These are phyloP conservation scores for Emergomyces africanus DNA, from an alignment of 2,329 filamentous ascomycete genomes.

Conservation along the genomic window DNA sequence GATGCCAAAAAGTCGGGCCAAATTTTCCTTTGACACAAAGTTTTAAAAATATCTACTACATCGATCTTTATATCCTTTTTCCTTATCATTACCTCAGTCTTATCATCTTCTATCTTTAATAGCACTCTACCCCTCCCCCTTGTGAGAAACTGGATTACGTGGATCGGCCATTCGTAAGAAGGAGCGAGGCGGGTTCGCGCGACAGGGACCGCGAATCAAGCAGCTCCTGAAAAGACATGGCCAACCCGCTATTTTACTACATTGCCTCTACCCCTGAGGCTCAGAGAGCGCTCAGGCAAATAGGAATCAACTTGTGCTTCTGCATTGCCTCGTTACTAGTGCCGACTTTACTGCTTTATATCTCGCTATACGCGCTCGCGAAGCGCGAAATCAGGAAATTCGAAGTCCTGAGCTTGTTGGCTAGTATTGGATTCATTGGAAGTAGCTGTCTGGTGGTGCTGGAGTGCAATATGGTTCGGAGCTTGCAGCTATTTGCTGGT, in stretches of 20 bases:
- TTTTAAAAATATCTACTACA: not conserved
- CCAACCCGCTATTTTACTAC: not conserved
- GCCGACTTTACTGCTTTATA: constrained; percentile 11
- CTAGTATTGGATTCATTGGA: constrained; percentile 5
- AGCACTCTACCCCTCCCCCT: not conserved
- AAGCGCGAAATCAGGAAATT: constrained; percentile 7
- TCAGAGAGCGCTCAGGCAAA: constrained; percentile 2
- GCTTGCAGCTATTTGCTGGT: constrained; percentile 25
- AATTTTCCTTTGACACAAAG: not conserved
- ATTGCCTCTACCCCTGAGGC: constrained; percentile 6
- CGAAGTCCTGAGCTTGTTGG: constrained; percentile 5
- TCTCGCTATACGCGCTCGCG: constrained; percentile 10
- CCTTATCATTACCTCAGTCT: not conserved
- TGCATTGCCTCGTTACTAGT: constrained; percentile 7
- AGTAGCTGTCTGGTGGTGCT: constrained; percentile 18
- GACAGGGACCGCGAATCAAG: not conserved
- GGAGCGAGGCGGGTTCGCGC: not conserved
- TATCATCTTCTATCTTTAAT: not conserved
- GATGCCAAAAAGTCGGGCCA: not conserved
- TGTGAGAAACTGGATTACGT: not conserved
- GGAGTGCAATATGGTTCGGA: constrained; percentile 18
- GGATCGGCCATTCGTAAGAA: not conserved
- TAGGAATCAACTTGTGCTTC: constrained; percentile 2
- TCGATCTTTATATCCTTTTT: not conserved
- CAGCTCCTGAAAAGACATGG: not conserved